phyloP scores from a whole-genome alignment of 108 stramenopile species.

The Fragilariopsis cylindrus region DNA sequence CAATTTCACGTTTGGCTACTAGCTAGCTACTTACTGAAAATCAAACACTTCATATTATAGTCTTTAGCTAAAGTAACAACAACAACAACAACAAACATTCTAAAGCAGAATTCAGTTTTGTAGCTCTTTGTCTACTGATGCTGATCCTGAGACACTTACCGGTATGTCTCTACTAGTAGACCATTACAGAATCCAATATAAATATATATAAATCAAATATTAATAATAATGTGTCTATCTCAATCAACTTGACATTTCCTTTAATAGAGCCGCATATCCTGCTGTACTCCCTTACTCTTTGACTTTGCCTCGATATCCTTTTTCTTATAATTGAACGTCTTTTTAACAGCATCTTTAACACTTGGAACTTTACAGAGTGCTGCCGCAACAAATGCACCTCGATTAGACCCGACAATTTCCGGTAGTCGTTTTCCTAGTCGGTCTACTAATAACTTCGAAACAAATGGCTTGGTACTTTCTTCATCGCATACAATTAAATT shows the following conservation, averaged over 20 bases:
- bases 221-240: background rate
- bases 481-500: slow-evolving; percentile 63
- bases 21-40: too few species aligned
- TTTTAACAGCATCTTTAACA: slow-evolving; percentile 43
- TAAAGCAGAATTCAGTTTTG: too few species aligned
- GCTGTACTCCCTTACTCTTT: slow-evolving; percentile 46
- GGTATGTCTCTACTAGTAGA: too few species aligned
- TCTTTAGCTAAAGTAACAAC: too few species aligned
- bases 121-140: too few species aligned
- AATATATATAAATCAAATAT: background rate
- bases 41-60: too few species aligned
- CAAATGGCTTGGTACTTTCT: slow-evolving; percentile 35
- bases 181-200: too few species aligned
- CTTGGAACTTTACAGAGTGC: slow-evolving; percentile 58
- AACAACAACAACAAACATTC: too few species aligned
- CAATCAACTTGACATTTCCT: slow-evolving; percentile 19
- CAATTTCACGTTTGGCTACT: too few species aligned
- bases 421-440: slow-evolving; percentile 42
- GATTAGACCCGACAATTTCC: slow-evolving; percentile 58
- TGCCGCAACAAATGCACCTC: slow-evolving; percentile 80
- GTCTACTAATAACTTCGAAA: slow-evolving; percentile 50
- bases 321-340: slow-evolving; percentile 45
- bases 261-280: slow-evolving; percentile 60
- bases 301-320: slow-evolving; percentile 37
- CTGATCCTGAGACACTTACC: too few species aligned